Base-by-base conservation (phyloP, 495 filamentous ascomycete species). In the Massariosphaeria phaeospora region DNA sequence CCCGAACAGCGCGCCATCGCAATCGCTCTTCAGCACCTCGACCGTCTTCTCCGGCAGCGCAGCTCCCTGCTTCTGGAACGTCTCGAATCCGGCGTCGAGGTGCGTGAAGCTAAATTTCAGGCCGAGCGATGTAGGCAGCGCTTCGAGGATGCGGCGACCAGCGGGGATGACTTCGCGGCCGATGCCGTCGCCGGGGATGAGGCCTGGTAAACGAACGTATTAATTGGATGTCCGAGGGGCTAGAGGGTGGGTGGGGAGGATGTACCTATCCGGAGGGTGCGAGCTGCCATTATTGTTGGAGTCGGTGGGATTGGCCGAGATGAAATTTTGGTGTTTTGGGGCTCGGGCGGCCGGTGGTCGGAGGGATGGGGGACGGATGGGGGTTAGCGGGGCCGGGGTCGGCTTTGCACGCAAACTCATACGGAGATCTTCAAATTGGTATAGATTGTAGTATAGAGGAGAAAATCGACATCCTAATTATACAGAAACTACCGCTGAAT, bases 121-220 rank as follows among this genome's bases (percentile, higher is more conserved):
- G 56, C 83, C 83, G 23, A 95, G 73, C 12, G 88, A 88, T 27
- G 81, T 67, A 3, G 90, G 88, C 1, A 97, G 83, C 29, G 93
- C 84, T 75, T 97, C 90, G 63, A 98, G 85, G 62, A 97, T 75
- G 41, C 82, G 81, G 49, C 89, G 86, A 52, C 91, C 93, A 47
- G 93, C 91, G 60, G 94, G 94, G 72, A 98, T 96, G 69, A 98
- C 93, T 74, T 98, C 93, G 66, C 87, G 88, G 70, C 93, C 93
- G 72, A 98, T 98, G 70, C 93, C 93, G 75, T 98, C 93, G 69
- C 93, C 93, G 70, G 93, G 88, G 65, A 97, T 96, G 67, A 98
- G 85, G 67, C 90, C 91, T 94, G 29, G 3, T 17, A 39, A 36
- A 44, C 30, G n/a, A 27, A 18, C 7, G 30, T 39, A 23, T 20